Percentiles rank a stretch among this genome's conserved stretches.
These are phyloP conservation scores for Eustoma russellianum DNA, from an alignment of 257 asterid genomes.

Conservation along the genomic window DNA sequence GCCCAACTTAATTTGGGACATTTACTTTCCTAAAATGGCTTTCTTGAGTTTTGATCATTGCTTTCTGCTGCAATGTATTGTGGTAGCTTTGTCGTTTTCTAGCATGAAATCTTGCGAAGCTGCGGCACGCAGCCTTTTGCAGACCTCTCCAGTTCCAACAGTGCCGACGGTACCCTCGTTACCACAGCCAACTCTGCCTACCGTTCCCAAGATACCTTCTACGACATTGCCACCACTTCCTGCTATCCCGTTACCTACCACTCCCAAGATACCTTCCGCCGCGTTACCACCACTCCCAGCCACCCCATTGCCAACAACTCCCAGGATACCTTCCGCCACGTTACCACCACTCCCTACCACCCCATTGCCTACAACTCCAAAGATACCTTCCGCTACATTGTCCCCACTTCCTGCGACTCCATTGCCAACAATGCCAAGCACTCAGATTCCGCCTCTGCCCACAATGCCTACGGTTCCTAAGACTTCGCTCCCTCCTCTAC, in stretches of 20 bases:
- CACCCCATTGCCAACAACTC: no score
- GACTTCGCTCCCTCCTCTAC: constrained; percentile 19
- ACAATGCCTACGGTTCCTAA: constrained; percentile 20
- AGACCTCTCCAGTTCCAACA: constrained; percentile 1
- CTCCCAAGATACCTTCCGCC: no score
- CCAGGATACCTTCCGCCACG: background rate
- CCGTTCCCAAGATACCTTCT: no score
- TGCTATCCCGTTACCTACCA: no score
- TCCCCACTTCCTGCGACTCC: constrained; percentile 14
- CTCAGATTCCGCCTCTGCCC: constrained; percentile 5
- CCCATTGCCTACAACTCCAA: constrained; percentile 4
- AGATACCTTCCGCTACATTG: constrained; percentile 1
- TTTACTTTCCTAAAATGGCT: background rate
- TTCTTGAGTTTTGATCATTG: background rate
- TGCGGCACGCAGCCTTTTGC: constrained; percentile 9
- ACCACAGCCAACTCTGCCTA: background rate
- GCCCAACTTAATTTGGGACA: background rate
- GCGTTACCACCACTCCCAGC: no score
- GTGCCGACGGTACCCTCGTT: constrained; percentile 3
- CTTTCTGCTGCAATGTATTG: background rate
- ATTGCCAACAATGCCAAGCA: constrained; percentile 4
- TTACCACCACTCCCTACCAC: background rate
- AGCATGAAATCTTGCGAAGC: background rate
- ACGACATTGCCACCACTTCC: no score
- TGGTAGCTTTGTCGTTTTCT: constrained; percentile 1